These are phyloP conservation scores for Chloris gayana DNA, from an alignment of 176 grass and related monocot species.

Conservation along the genomic window DNA sequence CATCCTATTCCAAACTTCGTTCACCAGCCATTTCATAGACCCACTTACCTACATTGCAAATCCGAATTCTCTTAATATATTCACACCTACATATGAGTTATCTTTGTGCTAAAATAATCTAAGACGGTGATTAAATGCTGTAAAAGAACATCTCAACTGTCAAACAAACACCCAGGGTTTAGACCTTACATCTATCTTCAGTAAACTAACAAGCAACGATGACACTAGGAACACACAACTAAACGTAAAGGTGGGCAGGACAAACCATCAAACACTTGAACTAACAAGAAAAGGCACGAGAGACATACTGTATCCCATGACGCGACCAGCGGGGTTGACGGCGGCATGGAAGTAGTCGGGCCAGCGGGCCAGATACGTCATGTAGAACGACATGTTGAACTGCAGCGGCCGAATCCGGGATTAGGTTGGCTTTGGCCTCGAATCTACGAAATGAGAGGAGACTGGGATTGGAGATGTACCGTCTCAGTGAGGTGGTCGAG, in stretches of 20 bases:
- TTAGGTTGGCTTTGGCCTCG: not conserved
- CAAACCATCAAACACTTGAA: not conserved
- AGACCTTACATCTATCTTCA: not conserved
- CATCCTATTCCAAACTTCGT: not conserved
- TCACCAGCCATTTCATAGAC: not conserved
- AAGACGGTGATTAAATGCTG: not conserved
- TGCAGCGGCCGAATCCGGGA: slow-evolving; percentile 11
- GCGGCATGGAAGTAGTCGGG: slow-evolving; percentile 95
- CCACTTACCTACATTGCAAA: not conserved
- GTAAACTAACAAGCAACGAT: slow-evolving; percentile 19
- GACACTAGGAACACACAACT: not conserved
- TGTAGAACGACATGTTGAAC: slow-evolving; percentile 99
- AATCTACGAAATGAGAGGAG: not conserved
- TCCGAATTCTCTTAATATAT: not conserved
- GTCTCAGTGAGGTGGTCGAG: slow-evolving; percentile 98
- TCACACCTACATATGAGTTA: slow-evolving; percentile 7
- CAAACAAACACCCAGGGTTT: slow-evolving; percentile 1
- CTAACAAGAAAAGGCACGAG: not conserved
- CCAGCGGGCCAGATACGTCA: slow-evolving; percentile 98
- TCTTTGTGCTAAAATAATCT: not conserved
- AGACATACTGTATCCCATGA: slow-evolving; percentile 96
- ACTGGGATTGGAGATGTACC: slow-evolving; percentile 18
- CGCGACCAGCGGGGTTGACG: slow-evolving; percentile 60
- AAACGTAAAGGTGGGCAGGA: not conserved
- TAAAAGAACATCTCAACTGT: not conserved